Percentiles rank a stretch among this genome's conserved stretches.
Conservation (phyloP, 2,329 filamentous ascomycete genomes). For the Fusarium verticillioides region DNA sequence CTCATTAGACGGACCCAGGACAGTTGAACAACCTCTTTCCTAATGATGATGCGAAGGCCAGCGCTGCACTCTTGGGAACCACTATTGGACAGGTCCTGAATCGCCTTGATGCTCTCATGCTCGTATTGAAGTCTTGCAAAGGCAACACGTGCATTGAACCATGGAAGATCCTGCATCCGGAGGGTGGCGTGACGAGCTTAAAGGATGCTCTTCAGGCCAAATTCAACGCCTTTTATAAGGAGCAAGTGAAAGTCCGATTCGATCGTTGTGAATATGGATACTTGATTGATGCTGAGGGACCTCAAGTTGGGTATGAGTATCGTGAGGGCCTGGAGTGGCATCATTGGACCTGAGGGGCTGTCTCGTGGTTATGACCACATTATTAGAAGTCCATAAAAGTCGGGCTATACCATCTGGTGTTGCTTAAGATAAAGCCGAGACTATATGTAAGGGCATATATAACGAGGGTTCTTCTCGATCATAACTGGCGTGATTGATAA, state of each 20-base stretch:
- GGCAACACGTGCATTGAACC: constrained; percentile 63
- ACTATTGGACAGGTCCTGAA: constrained; percentile 54
- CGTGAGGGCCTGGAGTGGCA: constrained; percentile 45
- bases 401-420: not conserved
- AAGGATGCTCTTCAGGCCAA: constrained; percentile 58
- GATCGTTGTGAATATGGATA: constrained; percentile 67
- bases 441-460: not conserved
- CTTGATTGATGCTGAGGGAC: constrained; percentile 65
- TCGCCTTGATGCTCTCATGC: constrained; percentile 67
- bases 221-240: constrained; percentile 65
- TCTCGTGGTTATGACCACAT: not conserved
- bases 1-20: constrained; percentile 59
- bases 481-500: not conserved
- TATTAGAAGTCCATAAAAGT: too few species aligned
- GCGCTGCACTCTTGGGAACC: constrained; percentile 31
- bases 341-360: constrained; percentile 41
- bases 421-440: not conserved
- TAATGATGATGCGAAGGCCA: not conserved
- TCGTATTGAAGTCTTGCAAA: constrained; percentile 71
- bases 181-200: constrained; percentile 61
- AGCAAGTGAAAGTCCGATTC: constrained; percentile 61
- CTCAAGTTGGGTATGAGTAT: constrained; percentile 51
- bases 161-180: constrained; percentile 67
- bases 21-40: constrained; percentile 60
- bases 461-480: not conserved